These are phyloP conservation scores for Endotrypanum monterogeii DNA, from an alignment of 208 protist species.

Conservation along the genomic window DNA sequence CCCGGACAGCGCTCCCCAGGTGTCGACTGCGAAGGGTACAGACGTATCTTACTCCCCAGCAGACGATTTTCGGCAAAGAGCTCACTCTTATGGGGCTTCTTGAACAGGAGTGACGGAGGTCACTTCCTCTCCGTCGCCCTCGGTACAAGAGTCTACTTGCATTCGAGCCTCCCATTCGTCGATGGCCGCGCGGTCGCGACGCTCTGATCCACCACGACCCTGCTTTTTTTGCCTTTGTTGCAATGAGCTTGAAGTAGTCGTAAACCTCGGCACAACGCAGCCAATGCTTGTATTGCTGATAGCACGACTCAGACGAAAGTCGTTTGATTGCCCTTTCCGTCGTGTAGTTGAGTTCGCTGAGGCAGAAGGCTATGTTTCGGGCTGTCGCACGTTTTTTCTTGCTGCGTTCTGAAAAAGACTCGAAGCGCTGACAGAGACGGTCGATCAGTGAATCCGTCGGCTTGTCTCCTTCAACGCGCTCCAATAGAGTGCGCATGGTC, in stretches of 20 bases:
- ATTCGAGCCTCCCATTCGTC: slow-evolving; percentile 90
- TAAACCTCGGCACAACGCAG: slow-evolving; percentile 73
- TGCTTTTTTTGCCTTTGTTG: slow-evolving; percentile 71
- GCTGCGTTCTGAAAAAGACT: slow-evolving; percentile 74
- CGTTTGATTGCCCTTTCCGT: slow-evolving; percentile 77
- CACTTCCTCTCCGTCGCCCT: slow-evolving; percentile 10
- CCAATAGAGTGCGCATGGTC: slow-evolving; percentile 81
- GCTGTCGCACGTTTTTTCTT: slow-evolving; percentile 71
- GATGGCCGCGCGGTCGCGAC: slow-evolving; percentile 69
- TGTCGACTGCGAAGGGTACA: too few species aligned
- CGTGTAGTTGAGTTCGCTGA: slow-evolving; percentile 82
- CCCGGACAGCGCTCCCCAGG: background rate
- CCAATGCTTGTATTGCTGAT: slow-evolving; percentile 90
- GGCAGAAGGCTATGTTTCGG: slow-evolving; percentile 85
- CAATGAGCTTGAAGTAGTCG: slow-evolving; percentile 82
- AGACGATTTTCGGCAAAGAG: background rate
- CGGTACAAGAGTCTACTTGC: slow-evolving; percentile 41
- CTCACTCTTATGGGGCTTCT: slow-evolving; percentile 1
- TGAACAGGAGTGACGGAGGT: background rate
- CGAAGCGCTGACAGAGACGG: slow-evolving; percentile 86
- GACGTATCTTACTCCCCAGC: too few species aligned
- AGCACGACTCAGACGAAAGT: slow-evolving; percentile 84
- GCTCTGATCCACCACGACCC: slow-evolving; percentile 51
- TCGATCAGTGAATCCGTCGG: slow-evolving; percentile 89
- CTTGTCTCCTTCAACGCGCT: slow-evolving; percentile 90